phyloP scores from a whole-genome alignment of 495 filamentous ascomycete species.

The Penicillium bialowiezense region DNA sequence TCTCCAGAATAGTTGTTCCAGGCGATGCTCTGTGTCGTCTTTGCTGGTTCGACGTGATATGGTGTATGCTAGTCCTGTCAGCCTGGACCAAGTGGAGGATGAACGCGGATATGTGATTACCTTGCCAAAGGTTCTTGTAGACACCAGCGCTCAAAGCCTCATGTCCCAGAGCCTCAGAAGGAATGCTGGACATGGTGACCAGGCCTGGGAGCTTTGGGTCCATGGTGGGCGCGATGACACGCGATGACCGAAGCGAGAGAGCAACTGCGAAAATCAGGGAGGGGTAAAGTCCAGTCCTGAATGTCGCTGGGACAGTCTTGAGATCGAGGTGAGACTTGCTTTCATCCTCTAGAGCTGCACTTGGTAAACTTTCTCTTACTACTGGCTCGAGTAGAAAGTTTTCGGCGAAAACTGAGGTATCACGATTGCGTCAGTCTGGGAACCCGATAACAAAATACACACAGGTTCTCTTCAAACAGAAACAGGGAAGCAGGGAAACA shows the following conservation, averaged over 20 bases:
- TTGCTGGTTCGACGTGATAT: conserved; percentile 33
- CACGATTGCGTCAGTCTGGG: neutral
- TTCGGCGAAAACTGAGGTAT: neutral
- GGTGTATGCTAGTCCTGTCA: conserved; percentile 40
- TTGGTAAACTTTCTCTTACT: neutral
- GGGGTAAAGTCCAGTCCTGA: neutral
- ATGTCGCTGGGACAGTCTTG: neutral
- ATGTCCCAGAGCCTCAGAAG: conserved; percentile 22
- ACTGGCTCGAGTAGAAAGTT: neutral
- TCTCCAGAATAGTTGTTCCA: conserved; percentile 56
- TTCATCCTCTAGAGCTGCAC: conserved; percentile 1
- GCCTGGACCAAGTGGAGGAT: neutral
- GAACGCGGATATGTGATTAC: conserved; percentile 27
- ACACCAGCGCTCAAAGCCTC: conserved; percentile 28
- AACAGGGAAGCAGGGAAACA: neutral
- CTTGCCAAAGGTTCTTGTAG: conserved; percentile 49
- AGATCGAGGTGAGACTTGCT: neutral
- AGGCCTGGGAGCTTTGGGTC: conserved; percentile 52
- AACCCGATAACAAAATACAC: neutral
- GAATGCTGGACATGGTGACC: conserved; percentile 33
- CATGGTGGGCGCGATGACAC: conserved; percentile 18
- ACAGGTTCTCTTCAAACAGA: too few relatives aligned
- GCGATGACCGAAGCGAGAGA: neutral
- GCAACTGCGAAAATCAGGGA: neutral
- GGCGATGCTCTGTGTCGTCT: conserved; percentile 38